phyloP scores from a whole-genome alignment of 495 filamentous ascomycete species.

The Evernia prunastri region DNA sequence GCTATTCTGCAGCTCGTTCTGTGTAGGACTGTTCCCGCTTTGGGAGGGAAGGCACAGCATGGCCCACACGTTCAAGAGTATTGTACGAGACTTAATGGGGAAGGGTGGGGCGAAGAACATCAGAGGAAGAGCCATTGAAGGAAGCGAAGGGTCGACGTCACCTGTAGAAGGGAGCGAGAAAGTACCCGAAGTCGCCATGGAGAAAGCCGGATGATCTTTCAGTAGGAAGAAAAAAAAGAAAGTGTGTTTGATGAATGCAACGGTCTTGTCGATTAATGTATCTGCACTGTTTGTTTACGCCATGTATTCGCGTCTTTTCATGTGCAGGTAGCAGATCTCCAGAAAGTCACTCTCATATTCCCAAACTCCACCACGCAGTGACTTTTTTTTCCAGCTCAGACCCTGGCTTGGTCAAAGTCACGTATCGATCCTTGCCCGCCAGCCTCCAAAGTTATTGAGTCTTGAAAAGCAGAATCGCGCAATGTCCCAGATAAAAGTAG shows the following conservation, averaged over 20 bases:
- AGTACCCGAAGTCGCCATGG: not conserved
- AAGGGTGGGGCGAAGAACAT: constrained; percentile 29
- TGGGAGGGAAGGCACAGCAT: constrained; percentile 74
- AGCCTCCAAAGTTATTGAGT: constrained; percentile 60
- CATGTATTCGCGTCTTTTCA: not conserved
- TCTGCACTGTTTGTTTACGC: not conserved
- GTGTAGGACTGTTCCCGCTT: constrained; percentile 76
- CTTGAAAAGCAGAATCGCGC: constrained; percentile 98
- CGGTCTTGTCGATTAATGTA: not conserved
- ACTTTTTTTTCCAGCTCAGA: not conserved
- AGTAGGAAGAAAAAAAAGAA: not conserved
- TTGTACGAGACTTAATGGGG: constrained; percentile 64
- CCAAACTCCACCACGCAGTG: constrained; percentile 7
- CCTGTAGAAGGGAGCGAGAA: constrained; percentile 11
- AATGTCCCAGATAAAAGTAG: constrained; percentile 99
- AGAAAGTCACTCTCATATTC: not conserved
- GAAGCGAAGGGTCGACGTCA: constrained; percentile 9
- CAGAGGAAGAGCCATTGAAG: constrained; percentile 15
- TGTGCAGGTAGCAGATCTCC: not conserved
- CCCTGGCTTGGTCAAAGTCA: constrained; percentile 1
- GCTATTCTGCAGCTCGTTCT: constrained; percentile 69
- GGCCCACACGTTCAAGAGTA: constrained; percentile 53
- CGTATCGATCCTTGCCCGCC: not conserved
- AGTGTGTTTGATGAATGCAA: constrained; percentile 7
- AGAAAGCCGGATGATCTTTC: constrained; percentile 11